A percentile compares a stretch with the other conserved stretches of the same genome.
Evolutionary conservation across 805 yeast genomes (phyloP).

Genomic region (Ogataea dorogensis): DNA sequence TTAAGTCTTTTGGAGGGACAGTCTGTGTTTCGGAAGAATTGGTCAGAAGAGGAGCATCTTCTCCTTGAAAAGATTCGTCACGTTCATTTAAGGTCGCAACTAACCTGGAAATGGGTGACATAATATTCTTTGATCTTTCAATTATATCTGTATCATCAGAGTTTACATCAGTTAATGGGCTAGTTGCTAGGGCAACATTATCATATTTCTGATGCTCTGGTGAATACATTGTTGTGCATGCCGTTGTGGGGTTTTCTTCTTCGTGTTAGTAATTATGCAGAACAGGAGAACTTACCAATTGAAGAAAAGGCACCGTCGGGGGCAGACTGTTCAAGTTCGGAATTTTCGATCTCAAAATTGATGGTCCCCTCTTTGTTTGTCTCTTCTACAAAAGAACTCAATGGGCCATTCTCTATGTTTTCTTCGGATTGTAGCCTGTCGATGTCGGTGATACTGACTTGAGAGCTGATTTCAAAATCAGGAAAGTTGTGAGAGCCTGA

Average conservation of each 20-base stretch:
- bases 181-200: background rate
- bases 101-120: conserved; percentile 10
- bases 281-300: conserved; percentile 6
- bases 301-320: conserved; percentile 6
- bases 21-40: background rate
- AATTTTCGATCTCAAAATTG: conserved; percentile 1
- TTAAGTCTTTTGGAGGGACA: background rate
- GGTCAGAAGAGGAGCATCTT: too few species aligned
- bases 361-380: conserved; percentile 4
- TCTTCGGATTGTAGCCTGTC: conserved; percentile 1
- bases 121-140: conserved; percentile 7
- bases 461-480: conserved; percentile 17
- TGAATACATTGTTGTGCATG: conserved; percentile 13
- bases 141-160: conserved; percentile 12
- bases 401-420: conserved; percentile 8
- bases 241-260: conserved; percentile 8
- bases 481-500: conserved; percentile 16
- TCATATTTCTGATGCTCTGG: conserved; percentile 5
- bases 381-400: conserved; percentile 23
- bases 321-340: background rate
- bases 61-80: too few species aligned
- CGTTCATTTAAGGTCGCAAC: conserved; percentile 4
- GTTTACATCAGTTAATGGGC: conserved; percentile 9
- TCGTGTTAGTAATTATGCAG: background rate
- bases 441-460: conserved; percentile 8